A percentile compares a stretch with the other conserved stretches of the same genome.
Conservation (phyloP, 148 eudicot species). For the Limonium bicolor region DNA sequence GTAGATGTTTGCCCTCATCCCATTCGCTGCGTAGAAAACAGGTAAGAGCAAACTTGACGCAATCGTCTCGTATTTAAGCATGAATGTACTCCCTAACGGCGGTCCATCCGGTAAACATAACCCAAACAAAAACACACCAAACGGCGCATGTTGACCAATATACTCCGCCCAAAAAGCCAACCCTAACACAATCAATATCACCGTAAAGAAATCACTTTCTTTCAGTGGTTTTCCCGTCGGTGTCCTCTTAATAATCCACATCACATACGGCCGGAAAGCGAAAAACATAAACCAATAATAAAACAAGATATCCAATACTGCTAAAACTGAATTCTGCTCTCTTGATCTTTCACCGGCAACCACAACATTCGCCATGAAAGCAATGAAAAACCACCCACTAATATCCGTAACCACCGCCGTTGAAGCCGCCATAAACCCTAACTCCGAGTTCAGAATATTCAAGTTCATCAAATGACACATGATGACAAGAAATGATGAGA, state of each 20-base stretch:
- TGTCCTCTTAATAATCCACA: constrained; percentile 3
- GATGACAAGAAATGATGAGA: neutral
- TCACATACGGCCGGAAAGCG: constrained; percentile 9
- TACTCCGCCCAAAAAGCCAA: constrained; percentile 8
- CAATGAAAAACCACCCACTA: neutral
- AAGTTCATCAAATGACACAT: neutral
- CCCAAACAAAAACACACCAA: constrained; percentile 15
- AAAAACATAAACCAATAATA: constrained; percentile 11
- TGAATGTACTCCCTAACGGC: constrained; percentile 11
- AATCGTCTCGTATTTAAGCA: constrained; percentile 12
- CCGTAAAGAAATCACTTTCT: constrained; percentile 7
- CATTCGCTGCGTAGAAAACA: constrained; percentile 10
- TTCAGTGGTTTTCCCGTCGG: constrained; percentile 14
- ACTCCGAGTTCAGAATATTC: neutral
- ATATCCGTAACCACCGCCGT: constrained; percentile 1
- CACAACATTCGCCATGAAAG: constrained; percentile 2
- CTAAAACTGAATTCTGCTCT: neutral
- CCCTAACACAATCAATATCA: constrained; percentile 5
- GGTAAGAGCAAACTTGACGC: constrained; percentile 11
- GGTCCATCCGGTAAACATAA: constrained; percentile 18
- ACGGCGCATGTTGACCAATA: constrained; percentile 8
- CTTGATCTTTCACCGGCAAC: neutral
- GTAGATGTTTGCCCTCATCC: constrained; percentile 8
- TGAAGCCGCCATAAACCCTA: neutral
- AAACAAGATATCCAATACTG: neutral